A percentile compares a stretch with the other conserved stretches of the same genome.
These are phyloP conservation scores for Avena atlantica DNA, from an alignment of 176 grass and related monocot genomes.

Conservation along the genomic window DNA sequence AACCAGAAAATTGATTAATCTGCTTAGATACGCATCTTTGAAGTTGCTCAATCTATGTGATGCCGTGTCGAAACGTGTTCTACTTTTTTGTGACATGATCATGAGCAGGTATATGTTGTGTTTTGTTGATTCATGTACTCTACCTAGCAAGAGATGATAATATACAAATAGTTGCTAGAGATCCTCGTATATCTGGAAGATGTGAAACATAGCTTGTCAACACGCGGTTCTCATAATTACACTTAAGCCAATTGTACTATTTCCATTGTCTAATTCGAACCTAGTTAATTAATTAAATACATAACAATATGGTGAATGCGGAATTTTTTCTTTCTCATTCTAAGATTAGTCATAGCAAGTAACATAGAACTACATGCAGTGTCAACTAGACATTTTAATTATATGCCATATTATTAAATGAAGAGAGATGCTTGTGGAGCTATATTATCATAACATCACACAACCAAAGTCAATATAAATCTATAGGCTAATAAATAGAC, in stretches of 20 bases:
- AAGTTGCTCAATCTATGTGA: constrained; percentile 44
- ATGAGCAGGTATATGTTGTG: constrained; percentile 37
- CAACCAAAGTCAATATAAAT: too few relatives aligned
- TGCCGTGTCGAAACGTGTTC: constrained; percentile 49
- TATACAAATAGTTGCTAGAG: constrained; percentile 33
- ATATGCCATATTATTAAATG: too few relatives aligned
- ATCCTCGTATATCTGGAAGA: constrained; percentile 1
- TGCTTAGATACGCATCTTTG: constrained; percentile 61
- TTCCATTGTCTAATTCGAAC: too few relatives aligned
- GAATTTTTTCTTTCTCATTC: neutral
- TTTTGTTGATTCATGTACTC: constrained; percentile 59
- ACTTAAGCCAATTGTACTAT: neutral
- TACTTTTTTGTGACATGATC: constrained; percentile 58
- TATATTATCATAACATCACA: too few relatives aligned
- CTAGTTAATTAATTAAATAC: too few relatives aligned
- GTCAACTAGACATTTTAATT: too few relatives aligned
- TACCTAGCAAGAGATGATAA: constrained; percentile 20
- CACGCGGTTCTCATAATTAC: neutral
- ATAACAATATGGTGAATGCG: neutral
- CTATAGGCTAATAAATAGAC: too few relatives aligned
- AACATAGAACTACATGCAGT: too few relatives aligned
- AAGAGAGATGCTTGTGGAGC: too few relatives aligned
- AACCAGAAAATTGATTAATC: constrained; percentile 26
- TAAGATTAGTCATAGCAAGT: too few relatives aligned
- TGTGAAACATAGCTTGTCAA: neutral